Conservation (phyloP, 2,329 filamentous ascomycete genomes). For the Colletotrichum siamense region DNA sequence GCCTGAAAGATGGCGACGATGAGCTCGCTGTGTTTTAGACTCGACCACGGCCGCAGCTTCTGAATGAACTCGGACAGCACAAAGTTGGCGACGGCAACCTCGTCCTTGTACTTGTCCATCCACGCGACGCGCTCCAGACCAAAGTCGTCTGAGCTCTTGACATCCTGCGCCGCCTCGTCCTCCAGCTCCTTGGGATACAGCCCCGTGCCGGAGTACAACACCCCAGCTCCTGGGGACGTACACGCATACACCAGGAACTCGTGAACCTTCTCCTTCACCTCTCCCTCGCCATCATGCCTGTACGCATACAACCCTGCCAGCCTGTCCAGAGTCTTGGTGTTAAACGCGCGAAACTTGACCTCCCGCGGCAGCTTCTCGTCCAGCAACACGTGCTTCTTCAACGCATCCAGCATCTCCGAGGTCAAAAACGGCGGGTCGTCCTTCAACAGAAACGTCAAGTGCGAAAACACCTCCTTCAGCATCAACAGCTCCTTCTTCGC, state of each 20-base stretch:
- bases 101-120: slow-evolving; percentile 69
- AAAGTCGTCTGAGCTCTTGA: slow-evolving; percentile 57
- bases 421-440: slow-evolving; percentile 80
- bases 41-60: slow-evolving; percentile 83
- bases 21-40: slow-evolving; percentile 80
- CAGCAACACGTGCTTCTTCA: slow-evolving; percentile 75
- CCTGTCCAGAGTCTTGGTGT: slow-evolving; percentile 73
- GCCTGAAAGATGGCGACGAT: slow-evolving; percentile 79
- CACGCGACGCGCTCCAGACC: slow-evolving; percentile 74
- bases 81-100: slow-evolving; percentile 79
- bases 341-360: slow-evolving; percentile 78
- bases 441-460: slow-evolving; percentile 79
- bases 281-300: slow-evolving; percentile 49
- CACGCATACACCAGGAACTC: slow-evolving; percentile 78
- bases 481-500: slow-evolving; percentile 82
- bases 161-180: slow-evolving; percentile 40
- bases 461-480: slow-evolving; percentile 81
- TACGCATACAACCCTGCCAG: slow-evolving; percentile 76
- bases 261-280: slow-evolving; percentile 74
- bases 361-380: slow-evolving; percentile 77
- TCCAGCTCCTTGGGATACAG: slow-evolving; percentile 81
- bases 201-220: slow-evolving; percentile 79
- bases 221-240: slow-evolving; percentile 74
- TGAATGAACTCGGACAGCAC: slow-evolving; percentile 80
- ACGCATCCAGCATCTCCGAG: slow-evolving; percentile 72